Evolutionary conservation across 2,329 filamentous ascomycete genomes (phyloP), one percentile per base, ranked within the genome.

Genomic region (Neofusicoccum kwambonambiense): DNA sequence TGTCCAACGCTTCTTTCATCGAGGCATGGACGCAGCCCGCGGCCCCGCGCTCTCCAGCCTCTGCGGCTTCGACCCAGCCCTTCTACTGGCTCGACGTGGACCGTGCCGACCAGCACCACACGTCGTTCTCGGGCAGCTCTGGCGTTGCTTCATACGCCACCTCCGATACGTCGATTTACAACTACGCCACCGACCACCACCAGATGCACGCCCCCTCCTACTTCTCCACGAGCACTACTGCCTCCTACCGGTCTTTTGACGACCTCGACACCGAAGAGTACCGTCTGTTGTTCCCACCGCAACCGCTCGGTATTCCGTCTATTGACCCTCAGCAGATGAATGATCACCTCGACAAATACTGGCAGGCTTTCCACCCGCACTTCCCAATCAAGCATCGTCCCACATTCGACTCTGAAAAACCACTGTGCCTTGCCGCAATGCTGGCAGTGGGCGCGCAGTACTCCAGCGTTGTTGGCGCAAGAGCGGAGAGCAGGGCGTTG

Each of bases 341-440:
- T 71, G 73, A 77, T 67, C 79, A 78, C 74, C 73, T 82, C 67
- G 73, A 78, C 65, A 75, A 76, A 69, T 82, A 77, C 73, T 82
- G 80, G 80, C 76, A 73, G 67, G 72, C 74, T 68, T 77, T 81
- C 69, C 79, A 82, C 72, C 77, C 79, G 68, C 68, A 74, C 68
- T 80, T 78, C 72, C 79, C 80, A 64, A 65, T 82, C 65, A 66
- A 82, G 66, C 78, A 81, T 73, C 76, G 72, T 70, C 71, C 76
- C 70, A 76, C 77, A 56, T 78, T 78, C 73, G 68, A 72, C 61
- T 50, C 66, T 51, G 68, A 71, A n/a, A 74, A 78, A n/a, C 80
- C 80, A 12, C 74, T 82, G 69, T 73, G 82, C n/a, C 73, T 71
- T 47, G 78, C 79, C 27, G 75, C 79, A n/a, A 79, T 82, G 71